Conservation (phyloP, 257 asterid genomes). For the Solanum gandarillasii region DNA sequence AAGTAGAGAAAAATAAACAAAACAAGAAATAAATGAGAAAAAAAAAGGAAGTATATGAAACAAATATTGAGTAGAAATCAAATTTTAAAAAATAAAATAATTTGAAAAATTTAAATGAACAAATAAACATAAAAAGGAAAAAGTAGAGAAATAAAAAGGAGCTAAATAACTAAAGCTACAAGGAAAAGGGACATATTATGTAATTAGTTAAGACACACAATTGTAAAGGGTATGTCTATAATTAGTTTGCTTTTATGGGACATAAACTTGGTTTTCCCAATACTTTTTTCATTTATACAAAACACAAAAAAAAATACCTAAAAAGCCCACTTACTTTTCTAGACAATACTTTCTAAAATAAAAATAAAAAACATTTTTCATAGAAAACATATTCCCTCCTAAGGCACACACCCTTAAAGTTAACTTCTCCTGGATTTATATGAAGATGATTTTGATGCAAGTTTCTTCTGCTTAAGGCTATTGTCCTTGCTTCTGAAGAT, state of each 20-base stretch:
- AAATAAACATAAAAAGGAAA: too few relatives aligned
- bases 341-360: background rate
- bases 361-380: background rate
- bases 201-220: too few relatives aligned
- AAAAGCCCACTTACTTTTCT: background rate
- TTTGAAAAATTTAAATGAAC: background rate
- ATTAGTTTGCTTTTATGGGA: too few relatives aligned
- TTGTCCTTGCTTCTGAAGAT: slow-evolving; percentile 15
- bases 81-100: too few relatives aligned
- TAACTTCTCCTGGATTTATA: slow-evolving; percentile 13
- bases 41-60: too few relatives aligned
- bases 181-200: too few relatives aligned
- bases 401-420: background rate
- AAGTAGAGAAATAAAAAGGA: too few relatives aligned
- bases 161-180: too few relatives aligned
- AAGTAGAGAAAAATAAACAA: too few relatives aligned
- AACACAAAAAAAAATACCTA: background rate
- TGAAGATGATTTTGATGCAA: slow-evolving; percentile 20
- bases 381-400: background rate
- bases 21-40: too few relatives aligned
- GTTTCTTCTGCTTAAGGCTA: slow-evolving; percentile 36
- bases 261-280: background rate
- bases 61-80: background rate
- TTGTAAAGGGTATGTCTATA: too few relatives aligned
- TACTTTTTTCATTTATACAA: background rate